Base-by-base conservation (phyloP, 78 protist species). In the Bigelowiella natans region DNA sequence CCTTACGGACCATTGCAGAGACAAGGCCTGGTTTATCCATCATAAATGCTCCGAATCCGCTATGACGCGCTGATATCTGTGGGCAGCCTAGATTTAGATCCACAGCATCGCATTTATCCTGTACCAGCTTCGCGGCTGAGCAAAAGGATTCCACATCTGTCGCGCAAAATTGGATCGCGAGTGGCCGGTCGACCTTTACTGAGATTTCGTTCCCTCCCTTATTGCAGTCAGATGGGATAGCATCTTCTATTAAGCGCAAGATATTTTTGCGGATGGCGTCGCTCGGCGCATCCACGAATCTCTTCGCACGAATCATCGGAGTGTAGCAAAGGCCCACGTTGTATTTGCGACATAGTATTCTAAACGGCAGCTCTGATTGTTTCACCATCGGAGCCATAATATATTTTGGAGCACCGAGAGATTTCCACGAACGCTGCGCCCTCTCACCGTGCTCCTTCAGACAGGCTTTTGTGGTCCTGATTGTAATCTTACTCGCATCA, bases 161-260 rank as follows among this genome's bases (percentile, higher is more conserved):
- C n/a, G n/a, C 88, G 37, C 88, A 85, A 18, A 85, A 85, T 18
- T 85, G 88, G n/a, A 36, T 31, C 88, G 28, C 88, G 39, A 85
- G 37, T 18, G 88, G 88, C 34, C 88, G 7, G 88, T 85, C 88
- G n/a, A n/a, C n/a, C n/a, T n/a, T n/a, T n/a, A n/a, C n/a, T n/a
- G n/a, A n/a, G n/a, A n/a, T n/a, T n/a, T n/a, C n/a, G n/a, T n/a
- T n/a, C n/a, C n/a, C n/a, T n/a, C n/a, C n/a, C n/a, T n/a, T n/a
- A n/a, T n/a, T n/a, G n/a, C n/a, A n/a, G n/a, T n/a, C n/a, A n/a
- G n/a, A n/a, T n/a, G n/a, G n/a, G n/a, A n/a, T n/a, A n/a, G n/a
- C n/a, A n/a, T n/a, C n/a, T n/a, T n/a, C n/a, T n/a, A n/a, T n/a
- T n/a, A n/a, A n/a, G n/a, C n/a, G n/a, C n/a, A n/a, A n/a, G n/a